phyloP scores from a whole-genome alignment of 139 green algal genomes.

The Zygnema circumcarinatum region DNA sequence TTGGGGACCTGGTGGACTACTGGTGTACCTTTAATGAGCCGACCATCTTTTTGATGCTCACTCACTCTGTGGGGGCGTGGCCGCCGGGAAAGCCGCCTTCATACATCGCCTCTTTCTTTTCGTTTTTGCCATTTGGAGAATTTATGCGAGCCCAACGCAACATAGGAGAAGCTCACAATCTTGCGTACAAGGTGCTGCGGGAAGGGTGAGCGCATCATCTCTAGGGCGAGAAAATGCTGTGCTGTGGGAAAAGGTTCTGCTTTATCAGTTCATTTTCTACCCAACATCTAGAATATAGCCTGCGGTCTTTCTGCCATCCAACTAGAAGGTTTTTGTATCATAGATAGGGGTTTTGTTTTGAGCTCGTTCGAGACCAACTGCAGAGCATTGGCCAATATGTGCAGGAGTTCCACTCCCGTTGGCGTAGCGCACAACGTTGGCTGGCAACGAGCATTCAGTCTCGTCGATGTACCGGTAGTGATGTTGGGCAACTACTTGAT shows the following conservation, averaged over 20 bases:
- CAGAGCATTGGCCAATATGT: too few relatives aligned
- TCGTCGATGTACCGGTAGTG: background rate
- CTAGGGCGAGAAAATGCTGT: too few relatives aligned
- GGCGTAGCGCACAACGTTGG: slow-evolving; percentile 47
- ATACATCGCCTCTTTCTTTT: background rate
- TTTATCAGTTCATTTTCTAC: too few relatives aligned
- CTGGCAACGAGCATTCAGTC: slow-evolving; percentile 8
- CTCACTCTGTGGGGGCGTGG: slow-evolving; percentile 49
- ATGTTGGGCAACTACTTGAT: slow-evolving; percentile 13
- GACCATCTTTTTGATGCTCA: slow-evolving; percentile 52
- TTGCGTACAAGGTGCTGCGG: slow-evolving; percentile 39
- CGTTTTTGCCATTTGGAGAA: background rate
- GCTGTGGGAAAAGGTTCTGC: too few relatives aligned
- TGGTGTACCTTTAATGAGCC: slow-evolving; percentile 55
- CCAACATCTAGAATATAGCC: too few relatives aligned
- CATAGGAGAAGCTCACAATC: slow-evolving; percentile 34
- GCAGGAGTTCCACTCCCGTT: slow-evolving; percentile 5
- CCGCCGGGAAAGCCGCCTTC: slow-evolving; percentile 30
- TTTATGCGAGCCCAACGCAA: slow-evolving; percentile 2
- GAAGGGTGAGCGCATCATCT: slow-evolving; percentile 19
- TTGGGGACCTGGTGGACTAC: slow-evolving; percentile 51
- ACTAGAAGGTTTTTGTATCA: too few relatives aligned
- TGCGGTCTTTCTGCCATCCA: too few relatives aligned
- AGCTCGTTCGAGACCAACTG: too few relatives aligned
- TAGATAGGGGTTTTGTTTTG: too few relatives aligned